Evolutionary conservation across 805 yeast genomes (phyloP).

Genomic region (Metschnikowia chrysomelidarum): DNA sequence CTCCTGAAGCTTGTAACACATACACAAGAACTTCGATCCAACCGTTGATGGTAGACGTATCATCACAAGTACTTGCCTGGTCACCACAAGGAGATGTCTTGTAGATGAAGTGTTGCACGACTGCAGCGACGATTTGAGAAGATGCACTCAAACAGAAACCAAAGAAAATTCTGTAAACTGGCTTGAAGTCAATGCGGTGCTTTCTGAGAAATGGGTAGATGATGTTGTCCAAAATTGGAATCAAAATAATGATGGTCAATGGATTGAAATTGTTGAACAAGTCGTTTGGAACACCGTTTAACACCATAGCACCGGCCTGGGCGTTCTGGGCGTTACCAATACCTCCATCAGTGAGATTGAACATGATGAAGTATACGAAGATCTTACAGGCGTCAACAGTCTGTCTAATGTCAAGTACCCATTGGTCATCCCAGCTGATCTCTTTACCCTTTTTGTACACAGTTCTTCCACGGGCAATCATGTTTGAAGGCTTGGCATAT

Average conservation of each 20-base stretch:
- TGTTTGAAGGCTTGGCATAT: constrained; percentile 45
- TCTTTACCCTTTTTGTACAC: constrained; percentile 21
- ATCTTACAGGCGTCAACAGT: constrained; percentile 46
- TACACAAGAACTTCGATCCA: constrained; percentile 31
- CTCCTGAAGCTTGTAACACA: constrained; percentile 49
- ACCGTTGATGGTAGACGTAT: constrained; percentile 30
- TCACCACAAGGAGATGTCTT: constrained; percentile 52
- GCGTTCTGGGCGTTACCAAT: constrained; percentile 48
- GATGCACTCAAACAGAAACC: constrained; percentile 48
- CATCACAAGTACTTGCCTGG: constrained; percentile 39
- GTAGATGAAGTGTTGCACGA: constrained; percentile 48
- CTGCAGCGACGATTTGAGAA: constrained; percentile 50
- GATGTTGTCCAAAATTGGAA: constrained; percentile 48
- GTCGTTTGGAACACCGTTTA: constrained; percentile 56
- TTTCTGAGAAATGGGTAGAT: constrained; percentile 49
- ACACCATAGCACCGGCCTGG: constrained; percentile 53
- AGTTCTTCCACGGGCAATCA: constrained; percentile 42
- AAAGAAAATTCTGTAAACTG: constrained; percentile 43
- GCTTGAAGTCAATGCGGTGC: constrained; percentile 25
- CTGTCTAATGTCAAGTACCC: constrained; percentile 45
- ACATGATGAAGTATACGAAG: constrained; percentile 42
- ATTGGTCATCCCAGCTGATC: constrained; percentile 43
- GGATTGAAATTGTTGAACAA: constrained; percentile 55
- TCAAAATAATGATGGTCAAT: constrained; percentile 49
- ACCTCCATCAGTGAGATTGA: constrained; percentile 46